phyloP scores from a whole-genome alignment of 306 rosid genomes.

The Citrullus mucosospermus region DNA sequence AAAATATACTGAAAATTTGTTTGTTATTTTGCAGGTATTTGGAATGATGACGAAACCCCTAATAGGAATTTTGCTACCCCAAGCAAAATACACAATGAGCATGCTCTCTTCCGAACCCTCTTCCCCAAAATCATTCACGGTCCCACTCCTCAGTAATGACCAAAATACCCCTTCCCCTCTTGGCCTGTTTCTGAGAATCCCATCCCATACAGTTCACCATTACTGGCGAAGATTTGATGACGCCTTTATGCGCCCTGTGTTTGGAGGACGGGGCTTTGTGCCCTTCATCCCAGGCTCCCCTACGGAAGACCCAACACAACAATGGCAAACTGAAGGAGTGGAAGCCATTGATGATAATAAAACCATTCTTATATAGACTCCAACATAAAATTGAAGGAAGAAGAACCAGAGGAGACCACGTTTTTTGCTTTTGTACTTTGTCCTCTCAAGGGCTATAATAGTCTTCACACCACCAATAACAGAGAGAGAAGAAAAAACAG shows the following conservation, averaged over 20 bases:
- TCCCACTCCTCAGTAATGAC: conserved; percentile 51
- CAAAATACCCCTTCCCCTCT: conserved; percentile 18
- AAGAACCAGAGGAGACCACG: background rate
- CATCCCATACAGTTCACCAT: conserved; percentile 58
- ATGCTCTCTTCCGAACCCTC: conserved; percentile 47
- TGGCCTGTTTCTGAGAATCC: conserved; percentile 48
- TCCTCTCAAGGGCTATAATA: background rate
- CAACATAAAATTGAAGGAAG: background rate
- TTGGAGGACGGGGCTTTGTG: conserved; percentile 91
- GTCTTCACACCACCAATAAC: too few relatives aligned
- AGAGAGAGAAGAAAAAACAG: too few relatives aligned
- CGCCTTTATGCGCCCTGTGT: conserved; percentile 78
- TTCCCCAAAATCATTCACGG: conserved; percentile 46
- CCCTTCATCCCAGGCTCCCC: conserved; percentile 80
- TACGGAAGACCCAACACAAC: conserved; percentile 31
- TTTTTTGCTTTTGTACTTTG: background rate
- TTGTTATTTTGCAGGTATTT: conserved; percentile 39
- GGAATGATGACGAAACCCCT: conserved; percentile 92
- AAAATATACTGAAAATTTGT: too few relatives aligned
- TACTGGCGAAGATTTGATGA: conserved; percentile 83
- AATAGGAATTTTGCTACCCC: conserved; percentile 69
- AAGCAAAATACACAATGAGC: conserved; percentile 30
- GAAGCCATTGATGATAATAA: background rate
- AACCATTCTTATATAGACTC: background rate
- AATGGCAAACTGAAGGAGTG: conserved; percentile 25